A percentile compares a stretch with the other conserved stretches of the same genome.
Conservation (phyloP, 2,329 filamentous ascomycete species). For the Fusarium torulosum region DNA sequence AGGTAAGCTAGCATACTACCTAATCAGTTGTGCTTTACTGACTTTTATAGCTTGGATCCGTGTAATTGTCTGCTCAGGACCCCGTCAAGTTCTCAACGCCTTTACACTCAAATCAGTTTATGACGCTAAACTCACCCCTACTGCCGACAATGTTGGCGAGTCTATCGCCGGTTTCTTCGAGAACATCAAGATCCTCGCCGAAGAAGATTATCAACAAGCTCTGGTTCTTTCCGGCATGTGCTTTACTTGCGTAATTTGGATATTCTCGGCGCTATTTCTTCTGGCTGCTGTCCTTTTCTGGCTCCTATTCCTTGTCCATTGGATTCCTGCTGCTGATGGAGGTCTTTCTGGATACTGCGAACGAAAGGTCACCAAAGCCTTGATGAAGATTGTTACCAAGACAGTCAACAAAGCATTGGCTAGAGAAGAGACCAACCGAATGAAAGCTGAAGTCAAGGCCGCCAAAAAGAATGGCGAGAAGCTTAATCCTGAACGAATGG, state of each 20-base stretch:
- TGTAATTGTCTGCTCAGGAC: slow-evolving; percentile 89
- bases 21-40: slow-evolving; percentile 11
- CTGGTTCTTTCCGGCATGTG: slow-evolving; percentile 90
- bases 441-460: slow-evolving; percentile 63
- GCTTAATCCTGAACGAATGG: slow-evolving; percentile 64
- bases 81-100: slow-evolving; percentile 90
- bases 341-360: slow-evolving; percentile 88
- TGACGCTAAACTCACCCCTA: slow-evolving; percentile 75
- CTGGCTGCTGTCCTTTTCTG: slow-evolving; percentile 83
- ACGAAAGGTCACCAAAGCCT: slow-evolving; percentile 87
- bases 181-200: slow-evolving; percentile 80
- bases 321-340: slow-evolving; percentile 85
- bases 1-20: slow-evolving; percentile 57
- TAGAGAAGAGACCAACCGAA: slow-evolving; percentile 75
- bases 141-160: slow-evolving; percentile 66
- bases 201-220: slow-evolving; percentile 81
- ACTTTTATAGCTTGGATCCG: slow-evolving; percentile 79
- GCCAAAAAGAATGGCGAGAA: slow-evolving; percentile 68
- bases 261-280: slow-evolving; percentile 81
- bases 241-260: slow-evolving; percentile 91
- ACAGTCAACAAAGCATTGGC: slow-evolving; percentile 92
- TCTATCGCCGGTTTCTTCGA: slow-evolving; percentile 82
- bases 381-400: slow-evolving; percentile 84
- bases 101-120: slow-evolving; percentile 90
- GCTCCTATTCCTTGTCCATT: slow-evolving; percentile 90